Percentiles rank a stretch among this genome's conserved stretches.
These are phyloP conservation scores for Malassezia furfur DNA, from an alignment of 1,284 basidiomycete genomes.

Conservation along the genomic window DNA sequence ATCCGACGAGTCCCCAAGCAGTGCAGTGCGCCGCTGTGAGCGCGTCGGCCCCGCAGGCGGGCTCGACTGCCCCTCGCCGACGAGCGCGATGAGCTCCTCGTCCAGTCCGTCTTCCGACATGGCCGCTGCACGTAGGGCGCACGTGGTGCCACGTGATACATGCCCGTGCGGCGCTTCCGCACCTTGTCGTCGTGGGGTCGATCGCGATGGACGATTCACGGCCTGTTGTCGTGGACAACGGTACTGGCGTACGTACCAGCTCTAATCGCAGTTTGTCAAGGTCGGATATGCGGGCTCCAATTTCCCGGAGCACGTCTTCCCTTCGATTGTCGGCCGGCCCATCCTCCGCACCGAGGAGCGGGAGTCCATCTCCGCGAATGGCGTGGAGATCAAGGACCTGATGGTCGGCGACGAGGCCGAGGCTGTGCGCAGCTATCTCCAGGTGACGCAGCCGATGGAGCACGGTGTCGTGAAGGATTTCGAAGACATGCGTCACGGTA, in stretches of 20 bases:
- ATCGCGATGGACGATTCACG: conserved; percentile 46
- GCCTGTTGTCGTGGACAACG: conserved; percentile 91
- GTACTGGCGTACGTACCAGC: conserved; percentile 65
- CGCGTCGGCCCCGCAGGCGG: conserved; percentile 52
- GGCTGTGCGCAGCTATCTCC: conserved; percentile 84
- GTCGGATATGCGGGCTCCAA: conserved; percentile 79
- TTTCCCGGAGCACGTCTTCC: conserved; percentile 97
- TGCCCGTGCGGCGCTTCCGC: conserved; percentile 10
- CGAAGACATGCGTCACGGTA: conserved; percentile 84
- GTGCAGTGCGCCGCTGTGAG: conserved; percentile 25
- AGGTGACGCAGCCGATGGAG: conserved; percentile 96
- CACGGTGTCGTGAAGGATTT: conserved; percentile 98
- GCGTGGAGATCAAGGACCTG: conserved; percentile 63
- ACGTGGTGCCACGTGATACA: conserved; percentile 8
- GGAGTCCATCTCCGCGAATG: conserved; percentile 54
- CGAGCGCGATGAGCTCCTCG: conserved; percentile 61
- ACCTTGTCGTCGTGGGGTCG: conserved; percentile 2
- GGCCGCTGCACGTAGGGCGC: neutral
- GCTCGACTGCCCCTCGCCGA: conserved; percentile 55
- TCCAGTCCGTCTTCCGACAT: conserved; percentile 53
- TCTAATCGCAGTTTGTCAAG: conserved; percentile 59
- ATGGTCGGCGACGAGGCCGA: conserved; percentile 96
- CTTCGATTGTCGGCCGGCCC: conserved; percentile 88
- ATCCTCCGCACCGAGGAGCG: conserved; percentile 96
- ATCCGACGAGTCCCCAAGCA: conserved; percentile 29